phyloP scores from a whole-genome alignment of 306 rosid genomes.

The Inga laurina region DNA sequence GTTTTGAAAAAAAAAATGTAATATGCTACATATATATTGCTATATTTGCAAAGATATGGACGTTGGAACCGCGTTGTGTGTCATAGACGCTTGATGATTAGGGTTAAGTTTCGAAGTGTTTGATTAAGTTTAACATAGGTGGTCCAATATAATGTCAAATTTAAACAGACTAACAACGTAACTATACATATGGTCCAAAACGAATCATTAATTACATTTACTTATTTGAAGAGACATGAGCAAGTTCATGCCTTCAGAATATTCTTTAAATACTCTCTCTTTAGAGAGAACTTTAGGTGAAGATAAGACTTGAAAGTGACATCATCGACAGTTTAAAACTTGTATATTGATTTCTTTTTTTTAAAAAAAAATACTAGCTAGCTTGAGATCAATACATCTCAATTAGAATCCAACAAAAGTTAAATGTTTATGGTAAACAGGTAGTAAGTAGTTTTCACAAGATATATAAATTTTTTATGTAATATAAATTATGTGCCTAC shows the following conservation, averaged over 20 bases:
- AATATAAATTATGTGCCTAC: neutral
- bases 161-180: neutral
- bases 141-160: conserved; percentile 4
- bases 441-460: neutral
- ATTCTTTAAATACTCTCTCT: neutral
- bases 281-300: neutral
- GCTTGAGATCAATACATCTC: neutral
- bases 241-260: neutral
- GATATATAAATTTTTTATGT: neutral
- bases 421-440: neutral
- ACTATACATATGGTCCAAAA: neutral
- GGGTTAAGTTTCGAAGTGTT: neutral
- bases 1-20: neutral
- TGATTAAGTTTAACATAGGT: neutral
- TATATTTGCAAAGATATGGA: neutral
- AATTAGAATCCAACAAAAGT: neutral
- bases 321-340: neutral
- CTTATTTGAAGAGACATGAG: neutral
- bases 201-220: neutral
- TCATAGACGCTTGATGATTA: neutral
- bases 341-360: neutral
- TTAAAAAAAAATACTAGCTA: neutral
- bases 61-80: neutral
- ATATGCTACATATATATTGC: neutral
- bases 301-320: neutral